Evolutionary conservation across 768 basidiomycete genomes (phyloP), one percentile per base, ranked within the genome.

Genomic region (Pisolithus microcarpus): DNA sequence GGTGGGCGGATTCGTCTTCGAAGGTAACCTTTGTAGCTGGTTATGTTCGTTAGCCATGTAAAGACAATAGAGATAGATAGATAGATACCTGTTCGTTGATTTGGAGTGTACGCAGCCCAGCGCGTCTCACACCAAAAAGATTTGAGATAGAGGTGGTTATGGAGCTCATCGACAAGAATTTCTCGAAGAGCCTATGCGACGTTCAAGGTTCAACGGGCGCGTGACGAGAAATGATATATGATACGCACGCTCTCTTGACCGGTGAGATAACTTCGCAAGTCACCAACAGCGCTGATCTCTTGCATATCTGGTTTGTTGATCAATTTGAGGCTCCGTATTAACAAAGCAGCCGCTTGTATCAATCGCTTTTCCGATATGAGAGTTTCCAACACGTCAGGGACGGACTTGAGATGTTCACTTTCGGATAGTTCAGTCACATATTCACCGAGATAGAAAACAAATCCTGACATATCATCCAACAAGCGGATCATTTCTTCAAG

Each of bases 91-190:
- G 70, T 67, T 50, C 81, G 78, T 64, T 97, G 96, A 48, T 86
- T 85, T 0, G 85, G 82, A 10, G 77, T 70, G 64, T 96, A 97
- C 1, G 87, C 70, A 16, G 81, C 75, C 96, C 96, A 99, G 28
- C 95, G 82, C 5, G 84, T 79, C 58, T 98, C 95, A 62, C 91
- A 93, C 83, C 93, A 96, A 65, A 92, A 95, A 1, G 87, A 90
- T 62, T 95, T 96, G 53, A 99, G 80, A 68, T 96, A 99, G n/a
- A 99, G 70, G 68, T 99, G 96, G 58, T 84, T 91, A 62, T 98
- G 94, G 11, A 99, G 76, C 62, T 99, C 96, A 57, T 99, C 96
- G 7, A 94, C 75, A 51, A 99, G 71, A 50, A 98, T 96, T 56
- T 98, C 96, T 43, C 88, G 78, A 40, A 99, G 70, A 10, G 89